A percentile compares a stretch with the other conserved stretches of the same genome.
These are phyloP conservation scores for Penicillium sp. DNA, from an alignment of 2,329 filamentous ascomycete genomes.

Conservation along the genomic window DNA sequence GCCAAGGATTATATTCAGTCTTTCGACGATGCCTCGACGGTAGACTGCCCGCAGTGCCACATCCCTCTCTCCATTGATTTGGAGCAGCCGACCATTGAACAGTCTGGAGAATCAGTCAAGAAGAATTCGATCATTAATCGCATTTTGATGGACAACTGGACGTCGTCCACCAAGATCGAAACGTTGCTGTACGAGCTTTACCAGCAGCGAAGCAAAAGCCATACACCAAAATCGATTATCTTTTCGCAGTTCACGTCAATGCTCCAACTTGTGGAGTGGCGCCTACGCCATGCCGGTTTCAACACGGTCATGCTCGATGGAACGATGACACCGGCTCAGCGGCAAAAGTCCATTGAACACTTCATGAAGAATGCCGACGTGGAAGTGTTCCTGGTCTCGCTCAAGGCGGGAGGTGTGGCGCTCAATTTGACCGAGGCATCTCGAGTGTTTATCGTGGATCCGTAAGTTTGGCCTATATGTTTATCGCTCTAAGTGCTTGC, in stretches of 20 bases:
- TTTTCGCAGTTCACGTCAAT: constrained; percentile 98
- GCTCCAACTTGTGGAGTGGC: constrained; percentile 96
- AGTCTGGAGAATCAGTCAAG: constrained; percentile 82
- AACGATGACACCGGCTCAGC: constrained; percentile 91
- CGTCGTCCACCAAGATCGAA: constrained; percentile 96
- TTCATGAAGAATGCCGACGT: constrained; percentile 96
- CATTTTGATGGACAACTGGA: constrained; percentile 99
- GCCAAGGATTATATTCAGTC: constrained; percentile 79
- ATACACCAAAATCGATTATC: constrained; percentile 94
- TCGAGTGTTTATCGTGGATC: constrained; percentile 93
- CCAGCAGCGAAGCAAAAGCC: constrained; percentile 85
- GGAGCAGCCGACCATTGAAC: constrained; percentile 92
- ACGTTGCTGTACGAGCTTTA: constrained; percentile 93
- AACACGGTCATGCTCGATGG: constrained; percentile 98
- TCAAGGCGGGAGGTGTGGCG: constrained; percentile 95
- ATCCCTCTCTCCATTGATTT: constrained; percentile 88
- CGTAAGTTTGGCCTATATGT: constrained; percentile 59
- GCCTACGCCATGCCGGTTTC: constrained; percentile 92
- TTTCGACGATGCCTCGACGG: constrained; percentile 62
- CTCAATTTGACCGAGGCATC: constrained; percentile 94
- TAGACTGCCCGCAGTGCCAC: constrained; percentile 83
- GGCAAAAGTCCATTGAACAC: constrained; percentile 90
- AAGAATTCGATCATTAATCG: constrained; percentile 98
- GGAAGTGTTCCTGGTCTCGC: constrained; percentile 92
- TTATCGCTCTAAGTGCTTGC: neutral